Conservation (phyloP, 441 rosid genomes). For the Euphorbia celastroides region DNA sequence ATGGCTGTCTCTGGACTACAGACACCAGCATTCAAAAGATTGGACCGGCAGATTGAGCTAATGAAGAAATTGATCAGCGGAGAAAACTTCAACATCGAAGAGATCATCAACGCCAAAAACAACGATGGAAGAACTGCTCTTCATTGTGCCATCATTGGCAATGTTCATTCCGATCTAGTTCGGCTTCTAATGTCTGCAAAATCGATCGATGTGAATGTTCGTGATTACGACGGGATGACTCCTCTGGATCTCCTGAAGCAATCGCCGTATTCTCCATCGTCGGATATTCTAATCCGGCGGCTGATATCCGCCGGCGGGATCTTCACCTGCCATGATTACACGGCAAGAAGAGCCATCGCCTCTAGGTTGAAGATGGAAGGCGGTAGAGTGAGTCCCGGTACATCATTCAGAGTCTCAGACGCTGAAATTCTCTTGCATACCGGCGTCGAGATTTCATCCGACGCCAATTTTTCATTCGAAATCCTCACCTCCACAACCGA, state of each 20-base stretch:
- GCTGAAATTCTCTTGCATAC: constrained; percentile 68
- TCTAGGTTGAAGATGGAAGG: constrained; percentile 76
- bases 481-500: constrained; percentile 38
- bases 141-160: constrained; percentile 75
- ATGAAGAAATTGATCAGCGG: constrained; percentile 57
- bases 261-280: constrained; percentile 65
- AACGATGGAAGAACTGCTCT: constrained; percentile 77
- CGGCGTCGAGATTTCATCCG: constrained; percentile 44
- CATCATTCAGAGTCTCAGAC: constrained; percentile 69
- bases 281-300: constrained; percentile 65
- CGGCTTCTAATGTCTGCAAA: constrained; percentile 77
- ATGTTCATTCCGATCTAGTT: constrained; percentile 64
- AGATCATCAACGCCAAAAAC: constrained; percentile 54
- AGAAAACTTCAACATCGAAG: constrained; percentile 29
- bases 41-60: constrained; percentile 74
- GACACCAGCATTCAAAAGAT: constrained; percentile 62
- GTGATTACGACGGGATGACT: constrained; percentile 70
- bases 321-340: constrained; percentile 55
- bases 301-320: constrained; percentile 85
- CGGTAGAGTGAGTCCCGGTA: constrained; percentile 70
- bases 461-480: constrained; percentile 42
- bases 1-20: constrained; percentile 74
- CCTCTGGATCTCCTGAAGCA: constrained; percentile 82
- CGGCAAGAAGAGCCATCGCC: constrained; percentile 67
- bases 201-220: constrained; percentile 58